Base-by-base conservation (phyloP, 192 early-diverging fungal genomes). In the Dissophora ornata region DNA sequence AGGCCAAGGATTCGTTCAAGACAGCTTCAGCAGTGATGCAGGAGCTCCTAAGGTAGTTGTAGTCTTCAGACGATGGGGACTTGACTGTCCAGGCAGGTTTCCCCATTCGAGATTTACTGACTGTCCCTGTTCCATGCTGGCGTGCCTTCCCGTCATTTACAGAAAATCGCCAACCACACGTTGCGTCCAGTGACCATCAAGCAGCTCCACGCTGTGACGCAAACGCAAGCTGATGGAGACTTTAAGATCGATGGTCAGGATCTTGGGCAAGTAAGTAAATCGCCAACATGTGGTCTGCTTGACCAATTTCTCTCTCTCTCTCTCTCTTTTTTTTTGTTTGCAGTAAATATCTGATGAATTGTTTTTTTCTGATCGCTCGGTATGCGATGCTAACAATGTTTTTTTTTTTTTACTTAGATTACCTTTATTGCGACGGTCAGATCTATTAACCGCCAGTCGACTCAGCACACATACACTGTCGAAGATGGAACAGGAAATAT, bases 151-250 rank as follows among this genome's bases (percentile, higher is more conserved):
- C 36, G 50, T 49, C 25, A 29, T 19, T 13, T 36, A 7, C 67
- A 77, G 73, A 77, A 48, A 57, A 49, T 25, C 2, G 30, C 19
- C 33, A 83, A 86, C 66, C 89, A 94, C 54, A 86, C 90, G 1
- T 82, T 95, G 15, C 87, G 93, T 21, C 93, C 93, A 19, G 91
- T 97, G 21, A 93, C 93, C 15, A 88, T 95, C 71, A 93, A 92
- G 70, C 92, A 94, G 73, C 74, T 97, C 10, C 26, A 77, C 7
- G 69, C 74, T 18, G 81, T 87, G 5, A 69, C 71, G 0, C 69
- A 82, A 36, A 63, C 79, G 7, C 69, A 85, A 21, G 67, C 79
- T 16, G 93, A 95, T 48, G 69, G 73, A 52, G 90, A 85, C 0
- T 83, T 92, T 29, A 71, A 62, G 21, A 83, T 97, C 8, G 95